Evolutionary conservation across 495 filamentous ascomycete species (phyloP).

Genomic region (Baudoinia panamericana): DNA sequence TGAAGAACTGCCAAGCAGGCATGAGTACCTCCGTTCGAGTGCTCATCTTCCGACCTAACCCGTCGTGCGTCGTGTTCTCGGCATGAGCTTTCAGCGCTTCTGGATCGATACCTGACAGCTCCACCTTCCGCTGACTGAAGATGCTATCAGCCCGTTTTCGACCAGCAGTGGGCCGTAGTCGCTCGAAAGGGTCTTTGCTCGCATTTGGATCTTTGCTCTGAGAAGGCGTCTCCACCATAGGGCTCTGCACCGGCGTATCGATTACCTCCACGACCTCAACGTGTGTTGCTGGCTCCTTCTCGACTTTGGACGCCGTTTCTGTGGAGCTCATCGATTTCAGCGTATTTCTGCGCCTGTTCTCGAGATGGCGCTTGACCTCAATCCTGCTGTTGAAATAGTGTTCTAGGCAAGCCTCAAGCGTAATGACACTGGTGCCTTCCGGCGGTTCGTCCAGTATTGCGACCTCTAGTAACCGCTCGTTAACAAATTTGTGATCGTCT

Average conservation of each 20-base stretch:
- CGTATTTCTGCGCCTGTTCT: conserved; percentile 42
- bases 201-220: conserved; percentile 10
- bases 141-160: conserved; percentile 45
- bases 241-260: conserved; percentile 31
- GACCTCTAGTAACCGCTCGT: conserved; percentile 84
- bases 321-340: conserved; percentile 33
- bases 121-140: conserved; percentile 46
- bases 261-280: conserved; percentile 47
- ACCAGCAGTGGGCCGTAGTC: conserved; percentile 19
- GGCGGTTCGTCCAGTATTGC: conserved; percentile 52
- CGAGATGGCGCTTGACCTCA: conserved; percentile 70
- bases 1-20: conserved; percentile 95
- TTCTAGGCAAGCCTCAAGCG: conserved; percentile 81
- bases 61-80: conserved; percentile 13
- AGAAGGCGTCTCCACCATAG: conserved; percentile 29
- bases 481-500: conserved; percentile 88
- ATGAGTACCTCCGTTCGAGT: conserved; percentile 78
- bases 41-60: conserved; percentile 31
- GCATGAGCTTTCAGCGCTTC: conserved; percentile 31
- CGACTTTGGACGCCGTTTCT: conserved; percentile 18
- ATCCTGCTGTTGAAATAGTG: conserved; percentile 89
- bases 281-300: conserved; percentile 42
- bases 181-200: conserved; percentile 5
- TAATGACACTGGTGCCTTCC: conserved; percentile 50
- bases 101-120: conserved; percentile 27